Conservation (phyloP, 164 flowering plant genomes). For the Amborella trichopoda region DNA sequence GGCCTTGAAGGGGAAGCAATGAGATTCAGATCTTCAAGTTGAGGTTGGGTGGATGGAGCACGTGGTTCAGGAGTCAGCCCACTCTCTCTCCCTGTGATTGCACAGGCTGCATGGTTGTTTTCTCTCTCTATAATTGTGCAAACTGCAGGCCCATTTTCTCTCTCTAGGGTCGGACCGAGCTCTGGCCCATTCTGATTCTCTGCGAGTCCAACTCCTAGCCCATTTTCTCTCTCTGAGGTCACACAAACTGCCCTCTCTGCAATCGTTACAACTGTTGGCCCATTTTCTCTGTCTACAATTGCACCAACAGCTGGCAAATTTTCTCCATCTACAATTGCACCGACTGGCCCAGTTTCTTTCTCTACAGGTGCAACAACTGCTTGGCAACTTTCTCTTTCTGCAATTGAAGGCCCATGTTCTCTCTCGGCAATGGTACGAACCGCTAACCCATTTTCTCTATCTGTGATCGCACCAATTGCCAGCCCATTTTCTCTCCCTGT, state of each 20-base stretch:
- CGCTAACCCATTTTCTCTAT: not conserved
- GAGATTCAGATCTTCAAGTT: not conserved
- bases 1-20: slow-evolving; percentile 1
- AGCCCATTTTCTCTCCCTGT: slow-evolving; percentile 2
- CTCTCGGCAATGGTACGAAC: not conserved
- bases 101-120: not conserved
- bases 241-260: not conserved
- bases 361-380: not conserved
- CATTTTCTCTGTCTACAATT: not conserved
- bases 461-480: not conserved
- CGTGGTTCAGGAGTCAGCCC: not conserved
- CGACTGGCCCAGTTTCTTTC: too few species aligned
- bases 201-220: not conserved
- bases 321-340: not conserved
- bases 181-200: not conserved
- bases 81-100: not conserved
- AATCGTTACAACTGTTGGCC: not conserved
- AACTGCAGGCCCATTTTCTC: not conserved
- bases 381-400: not conserved
- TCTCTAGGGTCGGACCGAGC: not conserved
- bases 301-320: not conserved
- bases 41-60: not conserved
- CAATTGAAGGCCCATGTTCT: not conserved
- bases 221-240: not conserved
- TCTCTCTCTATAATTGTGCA: not conserved